Evolutionary conservation across 805 yeast genomes (phyloP).

Genomic region (Candida sanyiensis): DNA sequence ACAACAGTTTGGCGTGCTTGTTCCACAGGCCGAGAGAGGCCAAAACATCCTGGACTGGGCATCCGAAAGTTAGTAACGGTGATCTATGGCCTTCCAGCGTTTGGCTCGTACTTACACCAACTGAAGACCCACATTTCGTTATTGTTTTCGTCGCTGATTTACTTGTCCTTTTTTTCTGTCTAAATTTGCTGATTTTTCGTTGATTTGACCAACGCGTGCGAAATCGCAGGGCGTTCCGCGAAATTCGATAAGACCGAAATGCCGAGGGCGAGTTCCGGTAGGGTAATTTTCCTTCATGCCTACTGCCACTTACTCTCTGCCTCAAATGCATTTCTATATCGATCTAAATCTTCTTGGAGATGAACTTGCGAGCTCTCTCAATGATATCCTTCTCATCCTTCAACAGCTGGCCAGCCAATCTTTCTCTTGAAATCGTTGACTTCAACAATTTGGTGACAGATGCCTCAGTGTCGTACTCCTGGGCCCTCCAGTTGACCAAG

Average conservation of each 20-base stretch:
- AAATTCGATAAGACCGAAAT: background rate
- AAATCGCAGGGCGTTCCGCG: too few species aligned
- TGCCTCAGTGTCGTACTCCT: conserved; percentile 12
- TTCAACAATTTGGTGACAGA: conserved; percentile 13
- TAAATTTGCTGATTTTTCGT: conserved; percentile 1
- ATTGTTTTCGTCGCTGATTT: background rate
- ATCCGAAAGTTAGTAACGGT: background rate
- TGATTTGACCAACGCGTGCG: too few species aligned
- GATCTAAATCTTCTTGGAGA: conserved; percentile 10
- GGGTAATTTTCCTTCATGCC: too few species aligned
- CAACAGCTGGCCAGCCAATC: conserved; percentile 16
- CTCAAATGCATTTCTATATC: background rate
- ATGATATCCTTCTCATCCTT: conserved; percentile 16
- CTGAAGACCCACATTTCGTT: conserved; percentile 39
- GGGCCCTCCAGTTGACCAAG: conserved; percentile 15
- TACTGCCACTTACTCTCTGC: too few species aligned
- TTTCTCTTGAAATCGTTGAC: conserved; percentile 15
- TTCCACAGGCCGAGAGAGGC: conserved; percentile 82
- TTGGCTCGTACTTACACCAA: conserved; percentile 43
- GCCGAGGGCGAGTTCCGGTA: background rate
- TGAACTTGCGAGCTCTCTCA: conserved; percentile 10
- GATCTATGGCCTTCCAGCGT: too few species aligned
- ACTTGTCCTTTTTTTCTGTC: background rate
- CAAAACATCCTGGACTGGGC: conserved; percentile 44
- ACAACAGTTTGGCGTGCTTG: conserved; percentile 93